These are phyloP conservation scores for Xylariaceae sp. DNA, from an alignment of 2,329 filamentous ascomycete genomes.

Conservation along the genomic window DNA sequence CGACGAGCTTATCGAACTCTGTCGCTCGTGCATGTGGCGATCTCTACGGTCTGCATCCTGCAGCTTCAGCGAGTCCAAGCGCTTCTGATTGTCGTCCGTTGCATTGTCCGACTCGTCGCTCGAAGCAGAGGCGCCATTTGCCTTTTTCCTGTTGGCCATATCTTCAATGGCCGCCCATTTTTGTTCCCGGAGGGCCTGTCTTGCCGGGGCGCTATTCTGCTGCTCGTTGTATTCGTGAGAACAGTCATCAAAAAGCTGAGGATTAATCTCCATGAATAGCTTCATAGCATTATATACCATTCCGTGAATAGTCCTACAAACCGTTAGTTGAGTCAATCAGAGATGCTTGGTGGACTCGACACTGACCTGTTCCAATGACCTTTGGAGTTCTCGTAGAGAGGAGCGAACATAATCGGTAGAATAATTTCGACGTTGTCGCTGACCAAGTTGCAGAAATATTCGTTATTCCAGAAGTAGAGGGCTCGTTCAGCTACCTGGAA, in stretches of 20 bases:
- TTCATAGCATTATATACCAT: conserved; percentile 99
- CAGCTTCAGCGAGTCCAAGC: conserved; percentile 83
- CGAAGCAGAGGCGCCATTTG: conserved; percentile 34
- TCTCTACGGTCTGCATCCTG: conserved; percentile 69
- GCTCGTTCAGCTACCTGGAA: conserved; percentile 98
- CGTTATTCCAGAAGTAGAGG: conserved; percentile 99
- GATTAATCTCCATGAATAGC: conserved; percentile 99
- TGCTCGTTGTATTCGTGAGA: conserved; percentile 97
- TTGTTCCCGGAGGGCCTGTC: conserved; percentile 73
- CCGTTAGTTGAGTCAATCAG: conserved; percentile 30
- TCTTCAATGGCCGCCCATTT: conserved; percentile 86
- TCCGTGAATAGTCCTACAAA: conserved; percentile 83
- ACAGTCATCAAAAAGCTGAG: conserved; percentile 96
- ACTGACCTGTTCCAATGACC: conserved; percentile 95
- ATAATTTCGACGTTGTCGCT: conserved; percentile 99
- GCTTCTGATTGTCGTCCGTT: conserved; percentile 77
- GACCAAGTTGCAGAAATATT: conserved; percentile 98
- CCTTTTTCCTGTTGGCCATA: conserved; percentile 66
- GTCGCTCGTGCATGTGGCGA: conserved; percentile 54
- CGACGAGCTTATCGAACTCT: conserved; percentile 53
- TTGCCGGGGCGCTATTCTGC: conserved; percentile 83
- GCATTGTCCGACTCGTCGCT: conserved; percentile 73
- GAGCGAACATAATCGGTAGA: conserved; percentile 97
- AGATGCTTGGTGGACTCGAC: neutral
- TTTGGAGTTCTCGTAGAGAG: conserved; percentile 97